Evolutionary conservation across 352 stramenopile genomes (phyloP).

Genomic region (Globisporangium paddicum): DNA sequence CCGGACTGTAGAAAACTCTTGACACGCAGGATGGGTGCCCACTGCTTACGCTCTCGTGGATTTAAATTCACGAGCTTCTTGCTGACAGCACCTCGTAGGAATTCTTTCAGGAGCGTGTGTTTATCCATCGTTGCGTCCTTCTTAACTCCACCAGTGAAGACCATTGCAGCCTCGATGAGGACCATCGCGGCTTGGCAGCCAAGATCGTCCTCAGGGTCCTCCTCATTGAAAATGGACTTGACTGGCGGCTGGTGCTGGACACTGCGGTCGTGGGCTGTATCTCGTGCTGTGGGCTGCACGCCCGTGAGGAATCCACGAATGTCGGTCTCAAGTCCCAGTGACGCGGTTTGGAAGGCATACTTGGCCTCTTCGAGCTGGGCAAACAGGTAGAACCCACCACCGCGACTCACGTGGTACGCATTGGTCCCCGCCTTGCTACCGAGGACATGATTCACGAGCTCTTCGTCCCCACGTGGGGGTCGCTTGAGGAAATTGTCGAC

Average conservation of each 20-base stretch:
- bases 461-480: slow-evolving; percentile 38
- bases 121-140: slow-evolving; percentile 12
- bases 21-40: slow-evolving; percentile 3
- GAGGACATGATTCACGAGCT: slow-evolving; percentile 36
- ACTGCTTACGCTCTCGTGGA: slow-evolving; percentile 11
- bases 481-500: slow-evolving; percentile 14
- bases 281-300: slow-evolving; percentile 25
- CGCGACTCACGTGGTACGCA: slow-evolving; percentile 16
- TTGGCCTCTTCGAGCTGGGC: slow-evolving; percentile 20
- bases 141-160: slow-evolving; percentile 1
- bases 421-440: slow-evolving; percentile 20
- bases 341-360: slow-evolving; percentile 17
- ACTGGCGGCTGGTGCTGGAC: background rate
- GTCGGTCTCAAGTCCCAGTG: slow-evolving; percentile 33
- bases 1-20: slow-evolving; percentile 1
- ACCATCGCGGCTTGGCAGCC: background rate
- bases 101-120: slow-evolving; percentile 10
- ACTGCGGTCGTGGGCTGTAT: background rate
- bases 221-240: slow-evolving; percentile 11
- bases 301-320: slow-evolving; percentile 47
- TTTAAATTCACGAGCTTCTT: slow-evolving; percentile 9
- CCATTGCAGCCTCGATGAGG: slow-evolving; percentile 13
- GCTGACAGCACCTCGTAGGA: slow-evolving; percentile 1
- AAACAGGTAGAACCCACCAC: slow-evolving; percentile 47
- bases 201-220: background rate